phyloP scores from a whole-genome alignment of 257 asterid genomes.

The Catharanthus roseus region DNA sequence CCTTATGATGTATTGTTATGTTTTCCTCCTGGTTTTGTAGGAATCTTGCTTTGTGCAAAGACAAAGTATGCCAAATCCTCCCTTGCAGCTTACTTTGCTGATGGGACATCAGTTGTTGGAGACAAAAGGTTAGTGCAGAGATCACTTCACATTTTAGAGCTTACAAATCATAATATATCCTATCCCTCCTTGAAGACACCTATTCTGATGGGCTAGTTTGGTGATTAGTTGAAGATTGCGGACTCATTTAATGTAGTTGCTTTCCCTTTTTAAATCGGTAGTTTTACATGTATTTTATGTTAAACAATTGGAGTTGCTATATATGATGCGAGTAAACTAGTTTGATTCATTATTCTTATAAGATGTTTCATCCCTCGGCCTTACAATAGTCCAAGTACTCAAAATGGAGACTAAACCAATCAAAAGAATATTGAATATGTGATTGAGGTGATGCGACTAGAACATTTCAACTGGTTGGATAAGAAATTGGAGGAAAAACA shows the following conservation, averaged over 20 bases:
- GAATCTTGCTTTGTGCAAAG: slow-evolving; percentile 93
- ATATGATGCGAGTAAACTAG: not conserved
- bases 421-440: not conserved
- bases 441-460: not conserved
- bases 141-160: slow-evolving; percentile 5
- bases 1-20: slow-evolving; percentile 7
- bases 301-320: not conserved
- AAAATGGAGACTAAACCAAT: not conserved
- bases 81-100: slow-evolving; percentile 85
- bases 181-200: not conserved
- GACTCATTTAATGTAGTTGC: not conserved
- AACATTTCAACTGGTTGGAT: not conserved
- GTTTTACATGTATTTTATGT: not conserved
- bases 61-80: slow-evolving; percentile 70
- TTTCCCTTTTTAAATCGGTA: not conserved
- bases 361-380: not conserved
- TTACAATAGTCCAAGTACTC: not conserved
- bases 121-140: slow-evolving; percentile 41
- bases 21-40: slow-evolving; percentile 33
- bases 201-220: slow-evolving; percentile 8
- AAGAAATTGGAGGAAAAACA: not conserved
- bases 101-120: slow-evolving; percentile 70
- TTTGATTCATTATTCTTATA: not conserved
- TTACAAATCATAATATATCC: not conserved
- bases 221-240: not conserved